Evolutionary conservation across 768 basidiomycete species (phyloP).

Genomic region (Suillus decipiens): DNA sequence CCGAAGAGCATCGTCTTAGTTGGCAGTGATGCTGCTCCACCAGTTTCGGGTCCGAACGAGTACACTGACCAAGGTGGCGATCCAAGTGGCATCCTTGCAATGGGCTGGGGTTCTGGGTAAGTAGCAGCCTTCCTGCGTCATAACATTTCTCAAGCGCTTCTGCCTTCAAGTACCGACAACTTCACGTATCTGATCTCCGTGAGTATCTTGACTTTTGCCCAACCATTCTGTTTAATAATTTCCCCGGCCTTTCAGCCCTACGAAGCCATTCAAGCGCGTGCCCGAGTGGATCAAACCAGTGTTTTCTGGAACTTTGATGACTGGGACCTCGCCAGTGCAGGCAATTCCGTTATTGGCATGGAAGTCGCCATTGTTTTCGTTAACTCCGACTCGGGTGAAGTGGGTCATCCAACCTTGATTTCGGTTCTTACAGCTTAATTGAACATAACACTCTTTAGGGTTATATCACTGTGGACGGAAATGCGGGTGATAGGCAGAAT

Average conservation of each 20-base stretch:
- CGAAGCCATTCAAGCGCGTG: slow-evolving; percentile 77
- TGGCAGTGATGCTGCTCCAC: slow-evolving; percentile 68
- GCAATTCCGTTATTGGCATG: slow-evolving; percentile 45
- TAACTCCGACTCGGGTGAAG: slow-evolving; percentile 83
- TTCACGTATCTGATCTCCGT: slow-evolving; percentile 81
- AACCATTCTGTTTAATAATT: not conserved
- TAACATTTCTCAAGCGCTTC: slow-evolving; percentile 35
- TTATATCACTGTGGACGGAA: slow-evolving; percentile 61
- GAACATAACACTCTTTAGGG: slow-evolving; percentile 31
- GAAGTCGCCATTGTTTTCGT: slow-evolving; percentile 81
- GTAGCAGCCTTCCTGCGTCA: slow-evolving; percentile 10
- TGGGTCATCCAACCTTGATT: slow-evolving; percentile 10
- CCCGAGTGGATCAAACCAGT: slow-evolving; percentile 63
- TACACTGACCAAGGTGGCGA: slow-evolving; percentile 62
- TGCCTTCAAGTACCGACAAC: slow-evolving; percentile 52
- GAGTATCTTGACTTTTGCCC: slow-evolving; percentile 23
- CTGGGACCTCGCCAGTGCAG: slow-evolving; percentile 57
- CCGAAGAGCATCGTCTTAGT: slow-evolving; percentile 61
- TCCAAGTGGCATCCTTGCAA: slow-evolving; percentile 71
- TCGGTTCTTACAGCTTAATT: not conserved
- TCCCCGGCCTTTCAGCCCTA: slow-evolving; percentile 50
- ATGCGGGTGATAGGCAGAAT: slow-evolving; percentile 41
- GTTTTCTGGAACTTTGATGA: slow-evolving; percentile 73
- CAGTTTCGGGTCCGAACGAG: slow-evolving; percentile 67
- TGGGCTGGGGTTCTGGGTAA: slow-evolving; percentile 90